These are phyloP conservation scores for Trichophyton verrucosum DNA, from an alignment of 2,329 filamentous ascomycete species.

Conservation along the genomic window DNA sequence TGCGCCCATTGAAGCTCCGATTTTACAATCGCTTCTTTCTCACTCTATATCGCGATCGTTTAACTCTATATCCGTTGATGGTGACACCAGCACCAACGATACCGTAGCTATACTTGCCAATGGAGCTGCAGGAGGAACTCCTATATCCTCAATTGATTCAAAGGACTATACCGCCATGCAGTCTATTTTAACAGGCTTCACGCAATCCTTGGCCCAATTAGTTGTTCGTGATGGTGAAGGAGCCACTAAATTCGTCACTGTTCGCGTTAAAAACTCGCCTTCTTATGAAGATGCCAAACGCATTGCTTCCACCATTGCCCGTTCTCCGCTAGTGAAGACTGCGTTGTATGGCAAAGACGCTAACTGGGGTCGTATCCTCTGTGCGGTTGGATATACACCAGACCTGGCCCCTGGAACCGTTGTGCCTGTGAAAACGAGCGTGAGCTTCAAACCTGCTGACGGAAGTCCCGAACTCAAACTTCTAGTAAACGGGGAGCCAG, in stretches of 20 bases:
- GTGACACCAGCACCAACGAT: conserved; percentile 95
- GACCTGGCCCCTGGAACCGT: conserved; percentile 36
- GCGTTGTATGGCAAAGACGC: conserved; percentile 93
- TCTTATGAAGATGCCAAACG: conserved; percentile 59
- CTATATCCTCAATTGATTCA: conserved; percentile 41
- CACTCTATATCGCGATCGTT: conserved; percentile 72
- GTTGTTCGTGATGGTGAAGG: conserved; percentile 94
- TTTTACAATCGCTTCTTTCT: conserved; percentile 58
- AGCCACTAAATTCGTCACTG: conserved; percentile 94
- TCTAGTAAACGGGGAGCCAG: conserved; percentile 49
- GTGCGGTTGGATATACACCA: conserved; percentile 73
- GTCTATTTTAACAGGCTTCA: conserved; percentile 60
- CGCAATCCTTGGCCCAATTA: conserved; percentile 75
- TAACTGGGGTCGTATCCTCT: conserved; percentile 96
- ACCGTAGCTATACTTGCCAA: conserved; percentile 92
- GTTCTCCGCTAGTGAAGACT: conserved; percentile 90
- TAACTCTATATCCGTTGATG: conserved; percentile 94
- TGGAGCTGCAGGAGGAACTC: conserved; percentile 66
- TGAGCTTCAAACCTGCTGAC: conserved; percentile 49
- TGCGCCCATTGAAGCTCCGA: conserved; percentile 57
- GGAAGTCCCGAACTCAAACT: conserved; percentile 46
- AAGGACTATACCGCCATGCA: conserved; percentile 60
- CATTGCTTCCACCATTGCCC: conserved; percentile 77
- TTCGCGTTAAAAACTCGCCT: conserved; percentile 64
- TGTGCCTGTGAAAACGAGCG: conserved; percentile 44